A percentile compares a stretch with the other conserved stretches of the same genome.
Evolutionary conservation across 2,329 filamentous ascomycete genomes (phyloP).

Genomic region (Ramichloridium luteum): DNA sequence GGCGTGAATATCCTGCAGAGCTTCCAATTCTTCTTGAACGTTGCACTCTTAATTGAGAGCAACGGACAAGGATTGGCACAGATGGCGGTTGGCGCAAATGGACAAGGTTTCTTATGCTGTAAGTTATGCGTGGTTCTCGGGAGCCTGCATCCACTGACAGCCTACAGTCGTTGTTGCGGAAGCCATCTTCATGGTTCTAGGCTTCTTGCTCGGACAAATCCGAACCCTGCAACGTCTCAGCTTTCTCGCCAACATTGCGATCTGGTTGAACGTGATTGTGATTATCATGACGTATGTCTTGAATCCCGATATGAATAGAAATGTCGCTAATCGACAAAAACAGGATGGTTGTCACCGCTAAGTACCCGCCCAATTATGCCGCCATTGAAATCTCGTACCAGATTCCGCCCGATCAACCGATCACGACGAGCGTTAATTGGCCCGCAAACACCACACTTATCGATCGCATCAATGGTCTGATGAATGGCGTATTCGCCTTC

Average conservation of each 20-base stretch:
- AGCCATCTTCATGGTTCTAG: constrained; percentile 38
- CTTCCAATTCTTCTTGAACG: constrained; percentile 37
- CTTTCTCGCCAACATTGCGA: constrained; percentile 43
- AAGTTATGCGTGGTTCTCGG: too few species aligned
- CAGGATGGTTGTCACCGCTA: constrained; percentile 41
- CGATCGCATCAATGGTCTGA: constrained; percentile 39
- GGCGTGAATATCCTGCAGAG: constrained; percentile 29
- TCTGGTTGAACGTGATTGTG: constrained; percentile 45
- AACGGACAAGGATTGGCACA: constrained; percentile 46
- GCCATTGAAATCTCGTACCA: constrained; percentile 14
- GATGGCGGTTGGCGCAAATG: constrained; percentile 25
- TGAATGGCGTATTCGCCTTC: constrained; percentile 45
- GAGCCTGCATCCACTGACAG: too few species aligned
- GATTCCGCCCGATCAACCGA: constrained; percentile 19
- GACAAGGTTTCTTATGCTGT: constrained; percentile 34
- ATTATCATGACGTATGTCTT: constrained; percentile 47
- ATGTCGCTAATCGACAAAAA: too few species aligned
- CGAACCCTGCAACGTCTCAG: constrained; percentile 43
- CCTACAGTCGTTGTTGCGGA: constrained; percentile 39
- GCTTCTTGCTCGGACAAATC: constrained; percentile 44
- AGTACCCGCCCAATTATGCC: constrained; percentile 38
- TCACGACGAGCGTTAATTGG: constrained; percentile 31
- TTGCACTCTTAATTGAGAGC: constrained; percentile 40
- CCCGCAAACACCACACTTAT: constrained; percentile 33
- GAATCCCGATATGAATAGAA: too few species aligned